These are phyloP conservation scores for Hypsizygus ulmarius DNA, from an alignment of 1,284 basidiomycete species.

Conservation along the genomic window DNA sequence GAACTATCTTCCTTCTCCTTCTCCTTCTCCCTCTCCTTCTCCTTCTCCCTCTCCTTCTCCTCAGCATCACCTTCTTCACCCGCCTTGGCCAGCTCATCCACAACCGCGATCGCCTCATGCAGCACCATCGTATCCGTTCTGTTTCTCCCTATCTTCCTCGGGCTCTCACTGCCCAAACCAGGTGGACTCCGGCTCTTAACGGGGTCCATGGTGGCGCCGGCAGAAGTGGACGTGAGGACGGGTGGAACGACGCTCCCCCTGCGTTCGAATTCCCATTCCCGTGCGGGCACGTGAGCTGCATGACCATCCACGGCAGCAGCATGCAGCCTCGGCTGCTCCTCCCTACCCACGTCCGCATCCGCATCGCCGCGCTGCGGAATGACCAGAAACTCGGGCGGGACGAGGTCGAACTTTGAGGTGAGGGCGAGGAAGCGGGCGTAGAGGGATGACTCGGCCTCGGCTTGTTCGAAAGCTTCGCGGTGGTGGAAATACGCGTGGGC, in stretches of 20 bases:
- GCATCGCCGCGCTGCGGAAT: conserved; percentile 44
- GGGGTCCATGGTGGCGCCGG: conserved; percentile 14
- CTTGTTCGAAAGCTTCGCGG: conserved; percentile 86
- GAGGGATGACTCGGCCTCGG: conserved; percentile 87
- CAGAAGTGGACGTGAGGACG: no score
- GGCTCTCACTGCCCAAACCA: conserved; percentile 39
- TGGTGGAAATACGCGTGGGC: conserved; percentile 95
- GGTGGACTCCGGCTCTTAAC: conserved; percentile 27
- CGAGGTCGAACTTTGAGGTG: conserved; percentile 78
- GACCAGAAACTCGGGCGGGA: conserved; percentile 78
- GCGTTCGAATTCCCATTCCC: conserved; percentile 17
- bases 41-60: neutral
- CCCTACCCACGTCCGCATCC: conserved; percentile 25
- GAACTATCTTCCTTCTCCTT: no score
- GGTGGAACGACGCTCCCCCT: conserved; percentile 5
- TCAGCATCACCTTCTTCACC: conserved; percentile 1
- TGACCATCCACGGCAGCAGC: conserved; percentile 42
- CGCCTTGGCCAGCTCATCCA: conserved; percentile 22
- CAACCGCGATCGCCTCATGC: conserved; percentile 44
- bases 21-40: no score
- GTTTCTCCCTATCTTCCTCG: conserved; percentile 54
- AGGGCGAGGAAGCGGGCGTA: conserved; percentile 90
- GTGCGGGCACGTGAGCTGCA: neutral
- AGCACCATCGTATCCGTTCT: conserved; percentile 79
- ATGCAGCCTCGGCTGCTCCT: conserved; percentile 45